These are phyloP conservation scores for Metarhizium sp. DNA, from an alignment of 2,329 filamentous ascomycete species.

Conservation along the genomic window DNA sequence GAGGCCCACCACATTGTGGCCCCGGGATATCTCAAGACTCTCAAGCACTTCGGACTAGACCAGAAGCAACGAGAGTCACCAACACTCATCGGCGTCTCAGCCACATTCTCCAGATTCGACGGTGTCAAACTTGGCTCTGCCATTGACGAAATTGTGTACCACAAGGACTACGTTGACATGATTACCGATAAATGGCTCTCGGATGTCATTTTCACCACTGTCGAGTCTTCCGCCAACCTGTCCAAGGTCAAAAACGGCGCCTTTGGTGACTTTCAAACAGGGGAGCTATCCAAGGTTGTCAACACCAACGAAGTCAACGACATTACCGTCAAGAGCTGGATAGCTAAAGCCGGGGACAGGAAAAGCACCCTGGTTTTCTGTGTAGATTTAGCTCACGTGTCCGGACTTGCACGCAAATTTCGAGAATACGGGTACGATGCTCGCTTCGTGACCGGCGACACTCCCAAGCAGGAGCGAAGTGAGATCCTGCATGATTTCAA, in stretches of 20 bases:
- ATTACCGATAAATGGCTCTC: conserved; percentile 86
- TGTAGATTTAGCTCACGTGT: conserved; percentile 78
- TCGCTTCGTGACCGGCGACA: conserved; percentile 76
- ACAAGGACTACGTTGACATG: conserved; percentile 63
- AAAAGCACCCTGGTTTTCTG: conserved; percentile 91
- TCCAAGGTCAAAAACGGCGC: conserved; percentile 53
- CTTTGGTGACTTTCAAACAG: conserved; percentile 67
- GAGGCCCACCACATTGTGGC: conserved; percentile 97
- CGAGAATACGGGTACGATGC: conserved; percentile 72
- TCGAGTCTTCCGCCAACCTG: conserved; percentile 73
- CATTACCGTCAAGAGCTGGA: conserved; percentile 78
- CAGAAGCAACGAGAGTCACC: conserved; percentile 36
- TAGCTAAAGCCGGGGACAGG: conserved; percentile 61
- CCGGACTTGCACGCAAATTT: conserved; percentile 65
- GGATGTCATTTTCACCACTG: conserved; percentile 88
- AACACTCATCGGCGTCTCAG: conserved; percentile 81
- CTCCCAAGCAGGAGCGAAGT: conserved; percentile 57
- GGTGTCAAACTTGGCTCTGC: conserved; percentile 72
- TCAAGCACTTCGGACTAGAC: conserved; percentile 71
- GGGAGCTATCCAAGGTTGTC: conserved; percentile 70
- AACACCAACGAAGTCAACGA: conserved; percentile 78
- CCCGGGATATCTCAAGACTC: conserved; percentile 61
- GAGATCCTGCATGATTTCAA: conserved; percentile 69
- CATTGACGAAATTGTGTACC: conserved; percentile 94
- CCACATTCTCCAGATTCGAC: conserved; percentile 69